Percentiles rank a stretch among this genome's conserved stretches.
Evolutionary conservation across 2,329 filamentous ascomycete genomes (phyloP).

Genomic region (Colletotrichum chrysophilum): DNA sequence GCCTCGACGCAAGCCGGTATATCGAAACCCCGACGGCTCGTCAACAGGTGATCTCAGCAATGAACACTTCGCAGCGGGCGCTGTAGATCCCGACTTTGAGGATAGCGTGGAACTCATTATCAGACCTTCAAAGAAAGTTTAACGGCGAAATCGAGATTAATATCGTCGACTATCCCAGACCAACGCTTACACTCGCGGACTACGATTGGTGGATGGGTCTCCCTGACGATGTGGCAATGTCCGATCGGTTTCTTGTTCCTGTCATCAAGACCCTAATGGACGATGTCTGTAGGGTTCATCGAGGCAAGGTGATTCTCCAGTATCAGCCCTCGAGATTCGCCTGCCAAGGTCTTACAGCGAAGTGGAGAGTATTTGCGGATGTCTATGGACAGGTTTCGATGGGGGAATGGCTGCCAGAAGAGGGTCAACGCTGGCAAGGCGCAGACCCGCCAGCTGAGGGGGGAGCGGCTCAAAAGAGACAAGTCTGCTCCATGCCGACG

Average conservation of each 20-base stretch:
- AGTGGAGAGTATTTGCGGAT: background rate
- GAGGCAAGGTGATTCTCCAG: background rate
- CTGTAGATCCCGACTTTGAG: background rate
- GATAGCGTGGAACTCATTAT: background rate
- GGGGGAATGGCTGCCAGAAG: background rate
- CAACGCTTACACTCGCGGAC: background rate
- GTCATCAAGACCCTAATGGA: background rate
- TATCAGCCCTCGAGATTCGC: background rate
- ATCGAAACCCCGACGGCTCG: background rate
- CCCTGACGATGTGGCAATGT: background rate
- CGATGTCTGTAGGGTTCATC: background rate
- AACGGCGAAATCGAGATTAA: background rate
- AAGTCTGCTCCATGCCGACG: background rate
- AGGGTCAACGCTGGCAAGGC: background rate
- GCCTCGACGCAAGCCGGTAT: background rate
- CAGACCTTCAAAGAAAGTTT: background rate
- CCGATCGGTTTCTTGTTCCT: background rate
- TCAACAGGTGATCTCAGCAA: background rate
- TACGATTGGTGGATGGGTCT: background rate
- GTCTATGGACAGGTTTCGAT: background rate
- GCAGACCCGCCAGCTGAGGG: background rate
- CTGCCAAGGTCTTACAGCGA: background rate
- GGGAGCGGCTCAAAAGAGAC: background rate
- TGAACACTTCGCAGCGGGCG: background rate
- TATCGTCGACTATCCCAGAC: background rate